phyloP scores from a whole-genome alignment of 495 filamentous ascomycete species.

The Daldinia vernicosa region DNA sequence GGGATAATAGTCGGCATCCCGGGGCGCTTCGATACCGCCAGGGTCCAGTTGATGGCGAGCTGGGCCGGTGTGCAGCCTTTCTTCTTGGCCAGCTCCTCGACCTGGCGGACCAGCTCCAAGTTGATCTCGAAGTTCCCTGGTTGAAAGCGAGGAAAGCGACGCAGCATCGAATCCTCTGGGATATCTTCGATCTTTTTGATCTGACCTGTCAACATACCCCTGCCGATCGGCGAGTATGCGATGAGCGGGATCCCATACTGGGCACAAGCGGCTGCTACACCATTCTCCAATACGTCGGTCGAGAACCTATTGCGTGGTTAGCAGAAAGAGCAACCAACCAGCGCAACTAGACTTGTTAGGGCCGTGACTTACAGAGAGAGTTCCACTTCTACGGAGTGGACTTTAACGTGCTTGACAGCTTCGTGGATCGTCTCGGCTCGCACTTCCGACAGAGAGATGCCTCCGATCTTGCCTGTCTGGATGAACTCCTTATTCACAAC shows the following conservation, averaged over 20 bases:
- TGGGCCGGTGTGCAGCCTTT: slow-evolving; percentile 80
- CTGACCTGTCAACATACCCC: slow-evolving; percentile 63
- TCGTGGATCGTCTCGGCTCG: slow-evolving; percentile 75
- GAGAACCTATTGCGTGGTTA: slow-evolving; percentile 54
- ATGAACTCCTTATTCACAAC: slow-evolving; percentile 68
- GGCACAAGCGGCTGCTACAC: slow-evolving; percentile 73
- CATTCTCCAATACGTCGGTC: slow-evolving; percentile 65
- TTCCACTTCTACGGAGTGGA: slow-evolving; percentile 81
- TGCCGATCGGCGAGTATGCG: slow-evolving; percentile 55
- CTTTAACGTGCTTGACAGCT: slow-evolving; percentile 72
- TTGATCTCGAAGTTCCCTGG: slow-evolving; percentile 76
- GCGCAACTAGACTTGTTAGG: neutral
- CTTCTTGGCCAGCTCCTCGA: slow-evolving; percentile 71
- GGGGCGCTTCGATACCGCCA: slow-evolving; percentile 56
- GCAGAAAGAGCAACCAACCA: slow-evolving; percentile 68
- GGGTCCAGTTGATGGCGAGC: slow-evolving; percentile 79
- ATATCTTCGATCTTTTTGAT: slow-evolving; percentile 57
- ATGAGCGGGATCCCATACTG: slow-evolving; percentile 78
- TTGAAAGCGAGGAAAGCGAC: slow-evolving; percentile 71
- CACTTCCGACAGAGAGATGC: slow-evolving; percentile 78
- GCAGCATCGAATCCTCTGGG: slow-evolving; percentile 67
- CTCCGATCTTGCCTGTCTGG: slow-evolving; percentile 79
- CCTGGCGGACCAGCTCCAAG: slow-evolving; percentile 70
- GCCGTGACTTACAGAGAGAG: slow-evolving; percentile 65
- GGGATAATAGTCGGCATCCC: slow-evolving; percentile 76